phyloP scores from a whole-genome alignment of 2,329 filamentous ascomycete species.

The Sporothrix brunneoviolacea region DNA sequence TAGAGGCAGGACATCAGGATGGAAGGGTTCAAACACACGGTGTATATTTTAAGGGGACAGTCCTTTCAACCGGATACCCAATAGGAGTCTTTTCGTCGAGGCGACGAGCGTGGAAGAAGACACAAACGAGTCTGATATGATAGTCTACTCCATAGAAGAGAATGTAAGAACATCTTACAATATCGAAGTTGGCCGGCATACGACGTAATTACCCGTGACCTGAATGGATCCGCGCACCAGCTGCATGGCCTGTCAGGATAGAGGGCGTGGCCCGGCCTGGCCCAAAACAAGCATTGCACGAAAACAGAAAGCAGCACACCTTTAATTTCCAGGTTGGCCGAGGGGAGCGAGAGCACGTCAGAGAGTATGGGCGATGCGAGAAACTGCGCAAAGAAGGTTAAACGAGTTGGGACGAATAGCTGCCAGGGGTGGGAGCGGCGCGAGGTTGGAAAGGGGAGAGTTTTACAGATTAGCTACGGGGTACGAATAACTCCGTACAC shows the following conservation, averaged over 20 bases:
- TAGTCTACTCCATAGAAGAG: background rate
- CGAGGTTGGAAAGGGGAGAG: background rate
- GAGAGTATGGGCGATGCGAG: too few relatives aligned
- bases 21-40: constrained; percentile 7
- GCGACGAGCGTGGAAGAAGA: background rate
- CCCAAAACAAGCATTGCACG: constrained; percentile 1
- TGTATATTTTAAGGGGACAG: constrained; percentile 14
- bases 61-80: constrained; percentile 19
- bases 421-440: too few relatives aligned
- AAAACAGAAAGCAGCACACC: background rate
- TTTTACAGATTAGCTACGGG: too few relatives aligned
- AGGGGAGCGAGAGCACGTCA: too few relatives aligned
- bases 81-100: background rate
- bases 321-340: background rate
- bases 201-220: too few relatives aligned
- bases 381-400: too few relatives aligned
- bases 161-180: constrained; percentile 8
- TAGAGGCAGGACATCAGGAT: constrained; percentile 2
- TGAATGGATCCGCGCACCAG: background rate
- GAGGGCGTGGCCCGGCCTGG: background rate
- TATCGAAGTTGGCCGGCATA: too few relatives aligned
- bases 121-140: too few relatives aligned
- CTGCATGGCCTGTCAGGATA: too few relatives aligned
- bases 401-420: background rate
- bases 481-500: too few relatives aligned